phyloP scores from a whole-genome alignment of 352 stramenopile genomes.

The Phytophthora vignae region DNA sequence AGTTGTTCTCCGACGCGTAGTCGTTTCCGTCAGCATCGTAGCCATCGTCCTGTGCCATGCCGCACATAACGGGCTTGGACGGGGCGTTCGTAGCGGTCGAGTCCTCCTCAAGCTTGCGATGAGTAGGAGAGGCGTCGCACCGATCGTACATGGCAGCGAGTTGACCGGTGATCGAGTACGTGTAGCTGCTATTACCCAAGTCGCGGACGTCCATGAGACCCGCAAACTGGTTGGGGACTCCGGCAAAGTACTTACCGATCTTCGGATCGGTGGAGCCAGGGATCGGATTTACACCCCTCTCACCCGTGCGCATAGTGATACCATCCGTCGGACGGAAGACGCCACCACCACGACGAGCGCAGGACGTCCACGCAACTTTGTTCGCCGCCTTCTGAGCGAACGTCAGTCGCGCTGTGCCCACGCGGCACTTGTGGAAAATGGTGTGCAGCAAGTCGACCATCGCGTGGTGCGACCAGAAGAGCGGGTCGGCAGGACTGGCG shows the following conservation, averaged over 20 bases:
- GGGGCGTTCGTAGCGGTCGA: slow-evolving; percentile 7
- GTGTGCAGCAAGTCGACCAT: slow-evolving; percentile 75
- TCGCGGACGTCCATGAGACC: slow-evolving; percentile 59
- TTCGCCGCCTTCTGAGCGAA: slow-evolving; percentile 57
- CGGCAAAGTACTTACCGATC: slow-evolving; percentile 51
- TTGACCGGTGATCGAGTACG: slow-evolving; percentile 59
- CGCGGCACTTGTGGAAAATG: slow-evolving; percentile 78
- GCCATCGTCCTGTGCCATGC: slow-evolving; percentile 13
- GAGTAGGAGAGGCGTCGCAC: slow-evolving; percentile 40
- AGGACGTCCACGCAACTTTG: slow-evolving; percentile 57
- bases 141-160: slow-evolving; percentile 52
- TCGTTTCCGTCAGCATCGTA: slow-evolving; percentile 17
- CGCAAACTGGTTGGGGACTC: slow-evolving; percentile 47
- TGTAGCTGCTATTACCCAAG: slow-evolving; percentile 62
- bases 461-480: slow-evolving; percentile 83
- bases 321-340: slow-evolving; percentile 55
- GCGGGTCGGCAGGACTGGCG: slow-evolving; percentile 56
- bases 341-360: slow-evolving; percentile 39
- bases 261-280: slow-evolving; percentile 41
- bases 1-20: slow-evolving; percentile 39
- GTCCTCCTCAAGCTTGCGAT: slow-evolving; percentile 31
- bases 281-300: slow-evolving; percentile 47
- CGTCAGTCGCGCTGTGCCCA: slow-evolving; percentile 50
- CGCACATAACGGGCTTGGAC: slow-evolving; percentile 1
- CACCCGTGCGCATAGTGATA: slow-evolving; percentile 53